Evolutionary conservation across 1,284 basidiomycete genomes (phyloP).

Genomic region (Rhodotorula mucilaginosa): DNA sequence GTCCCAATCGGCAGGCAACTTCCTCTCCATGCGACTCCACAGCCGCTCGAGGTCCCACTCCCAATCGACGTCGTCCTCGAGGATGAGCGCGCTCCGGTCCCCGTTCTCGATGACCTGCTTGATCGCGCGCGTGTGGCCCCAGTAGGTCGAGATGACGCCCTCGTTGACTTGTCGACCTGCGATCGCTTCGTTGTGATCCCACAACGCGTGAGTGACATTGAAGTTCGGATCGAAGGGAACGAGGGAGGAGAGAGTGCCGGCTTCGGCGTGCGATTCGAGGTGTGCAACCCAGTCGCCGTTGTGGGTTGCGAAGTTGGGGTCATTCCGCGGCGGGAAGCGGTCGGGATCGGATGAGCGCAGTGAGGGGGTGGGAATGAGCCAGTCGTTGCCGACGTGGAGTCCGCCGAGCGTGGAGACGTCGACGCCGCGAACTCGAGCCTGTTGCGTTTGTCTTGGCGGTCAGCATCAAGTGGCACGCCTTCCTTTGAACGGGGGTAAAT

Average conservation of each 20-base stretch:
- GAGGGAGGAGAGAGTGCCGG: conserved; percentile 20
- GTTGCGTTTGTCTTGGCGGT: not conserved
- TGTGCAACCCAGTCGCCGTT: conserved; percentile 26
- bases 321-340: conserved; percentile 17
- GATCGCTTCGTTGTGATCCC: conserved; percentile 41
- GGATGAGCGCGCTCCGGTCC: conserved; percentile 56
- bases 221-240: conserved; percentile 23
- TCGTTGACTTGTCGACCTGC: conserved; percentile 42
- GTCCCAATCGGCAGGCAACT: conserved; percentile 67
- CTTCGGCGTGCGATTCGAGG: conserved; percentile 27
- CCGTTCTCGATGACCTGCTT: conserved; percentile 44
- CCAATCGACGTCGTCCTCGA: conserved; percentile 78
- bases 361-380: conserved; percentile 32
- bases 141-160: conserved; percentile 55
- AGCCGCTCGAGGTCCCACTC: conserved; percentile 62
- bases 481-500: not conserved
- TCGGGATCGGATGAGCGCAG: not conserved
- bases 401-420: conserved; percentile 29
- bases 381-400: conserved; percentile 34
- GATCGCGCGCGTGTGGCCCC: conserved; percentile 65
- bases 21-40: conserved; percentile 58
- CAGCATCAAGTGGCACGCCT: not conserved
- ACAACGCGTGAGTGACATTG: conserved; percentile 32
- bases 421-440: conserved; percentile 29
- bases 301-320: conserved; percentile 4